phyloP scores from a whole-genome alignment of 306 rosid genomes.

The Gleditsia sinensis region DNA sequence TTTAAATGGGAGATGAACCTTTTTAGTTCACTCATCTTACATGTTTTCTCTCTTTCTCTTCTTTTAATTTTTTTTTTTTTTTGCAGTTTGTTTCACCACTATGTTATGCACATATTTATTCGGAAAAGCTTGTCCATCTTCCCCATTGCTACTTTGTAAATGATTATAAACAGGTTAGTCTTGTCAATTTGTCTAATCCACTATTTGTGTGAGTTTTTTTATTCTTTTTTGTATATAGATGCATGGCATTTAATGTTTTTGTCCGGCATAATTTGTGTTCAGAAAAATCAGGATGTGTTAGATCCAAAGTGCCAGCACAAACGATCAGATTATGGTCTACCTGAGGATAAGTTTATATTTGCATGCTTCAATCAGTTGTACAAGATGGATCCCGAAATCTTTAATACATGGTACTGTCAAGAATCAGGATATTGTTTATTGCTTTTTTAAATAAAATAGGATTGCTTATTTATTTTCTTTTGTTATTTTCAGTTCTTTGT shows the following conservation, averaged over 20 bases:
- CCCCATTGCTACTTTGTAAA: conserved; percentile 97
- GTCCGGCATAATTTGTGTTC: conserved; percentile 31
- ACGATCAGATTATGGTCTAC: conserved; percentile 87
- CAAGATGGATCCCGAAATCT: conserved; percentile 99
- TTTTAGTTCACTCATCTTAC: neutral
- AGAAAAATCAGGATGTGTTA: conserved; percentile 91
- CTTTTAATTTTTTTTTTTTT: neutral
- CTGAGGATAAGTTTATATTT: conserved; percentile 87
- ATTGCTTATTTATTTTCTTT: neutral
- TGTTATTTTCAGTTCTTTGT: neutral
- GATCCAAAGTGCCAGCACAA: conserved; percentile 76
- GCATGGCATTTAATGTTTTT: neutral
- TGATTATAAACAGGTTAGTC: conserved; percentile 90
- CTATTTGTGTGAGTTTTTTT: neutral
- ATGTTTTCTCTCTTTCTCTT: conserved; percentile 4
- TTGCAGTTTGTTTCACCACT: conserved; percentile 91
- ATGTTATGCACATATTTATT: conserved; percentile 71
- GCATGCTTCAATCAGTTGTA: conserved; percentile 96
- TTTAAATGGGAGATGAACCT: neutral
- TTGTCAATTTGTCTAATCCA: neutral
- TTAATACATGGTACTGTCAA: conserved; percentile 71
- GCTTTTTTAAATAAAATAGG: neutral
- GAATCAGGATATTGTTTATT: conserved; percentile 20
- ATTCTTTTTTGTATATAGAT: conserved; percentile 1
- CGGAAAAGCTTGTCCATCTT: conserved; percentile 92